Percentiles rank a stretch among this genome's conserved stretches.
These are phyloP conservation scores for Fraxinus floribunda DNA, from an alignment of 305 asterid species.

Conservation along the genomic window DNA sequence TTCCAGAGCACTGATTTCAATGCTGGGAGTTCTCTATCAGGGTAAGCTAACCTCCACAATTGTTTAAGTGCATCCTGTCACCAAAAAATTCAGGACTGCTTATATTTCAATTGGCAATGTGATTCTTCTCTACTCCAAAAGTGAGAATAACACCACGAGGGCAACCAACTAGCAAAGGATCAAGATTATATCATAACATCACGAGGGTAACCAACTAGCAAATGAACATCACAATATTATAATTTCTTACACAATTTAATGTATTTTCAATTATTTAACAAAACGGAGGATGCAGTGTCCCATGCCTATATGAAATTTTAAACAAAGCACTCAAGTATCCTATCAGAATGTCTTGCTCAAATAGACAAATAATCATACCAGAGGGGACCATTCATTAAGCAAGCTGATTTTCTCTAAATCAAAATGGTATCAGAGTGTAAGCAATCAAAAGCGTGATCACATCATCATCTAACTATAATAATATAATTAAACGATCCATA, in stretches of 20 bases:
- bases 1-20: conserved; percentile 93
- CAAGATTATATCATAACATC: neutral
- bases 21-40: conserved; percentile 71
- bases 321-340: neutral
- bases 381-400: neutral
- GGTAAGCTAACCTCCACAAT: conserved; percentile 88
- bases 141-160: neutral
- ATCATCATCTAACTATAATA: neutral
- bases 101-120: neutral
- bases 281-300: neutral
- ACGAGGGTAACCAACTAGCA: neutral
- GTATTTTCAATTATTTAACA: neutral
- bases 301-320: neutral
- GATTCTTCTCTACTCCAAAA: neutral
- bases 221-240: neutral
- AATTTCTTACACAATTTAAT: neutral
- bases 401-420: neutral
- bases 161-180: neutral
- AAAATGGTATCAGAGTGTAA: neutral
- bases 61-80: conserved; percentile 84
- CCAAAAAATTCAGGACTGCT: conserved; percentile 9
- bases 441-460: neutral
- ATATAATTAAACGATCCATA: neutral
- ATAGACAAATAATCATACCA: neutral
- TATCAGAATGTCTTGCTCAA: neutral